Evolutionary conservation across 768 basidiomycete species (phyloP).

Genomic region (Boletellus ananas): DNA sequence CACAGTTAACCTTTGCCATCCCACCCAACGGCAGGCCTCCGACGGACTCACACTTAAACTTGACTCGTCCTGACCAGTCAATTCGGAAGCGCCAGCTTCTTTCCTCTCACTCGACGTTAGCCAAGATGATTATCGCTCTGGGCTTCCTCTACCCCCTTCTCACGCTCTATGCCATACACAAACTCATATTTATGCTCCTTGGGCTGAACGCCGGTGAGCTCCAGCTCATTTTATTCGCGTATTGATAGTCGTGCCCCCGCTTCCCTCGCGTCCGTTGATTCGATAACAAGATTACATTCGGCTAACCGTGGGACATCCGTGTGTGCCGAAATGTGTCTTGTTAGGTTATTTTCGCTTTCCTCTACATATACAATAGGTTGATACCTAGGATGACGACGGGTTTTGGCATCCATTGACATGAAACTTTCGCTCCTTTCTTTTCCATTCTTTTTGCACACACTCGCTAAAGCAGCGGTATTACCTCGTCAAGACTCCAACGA

Average conservation of each 20-base stretch:
- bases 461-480: constrained; percentile 7
- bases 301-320: not conserved
- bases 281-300: not conserved
- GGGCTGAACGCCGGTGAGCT: constrained; percentile 11
- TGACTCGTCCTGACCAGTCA: not conserved
- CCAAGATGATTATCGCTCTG: constrained; percentile 23
- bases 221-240: not conserved
- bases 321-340: not conserved
- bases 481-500: constrained; percentile 14
- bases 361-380: not conserved
- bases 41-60: not conserved
- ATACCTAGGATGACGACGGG: not conserved
- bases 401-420: not conserved
- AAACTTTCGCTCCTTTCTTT: not conserved
- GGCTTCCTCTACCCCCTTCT: constrained; percentile 20
- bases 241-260: not conserved
- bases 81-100: not conserved
- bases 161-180: constrained; percentile 16
- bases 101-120: not conserved
- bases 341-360: not conserved
- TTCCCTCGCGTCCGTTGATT: not conserved
- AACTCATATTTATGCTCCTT: constrained; percentile 5
- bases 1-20: not conserved
- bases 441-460: not conserved
- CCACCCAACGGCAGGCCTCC: not conserved